A percentile compares a stretch with the other conserved stretches of the same genome.
Evolutionary conservation across 163 green algal genomes (phyloP).

Genomic region (Coccomyxa subellipsoidea): DNA sequence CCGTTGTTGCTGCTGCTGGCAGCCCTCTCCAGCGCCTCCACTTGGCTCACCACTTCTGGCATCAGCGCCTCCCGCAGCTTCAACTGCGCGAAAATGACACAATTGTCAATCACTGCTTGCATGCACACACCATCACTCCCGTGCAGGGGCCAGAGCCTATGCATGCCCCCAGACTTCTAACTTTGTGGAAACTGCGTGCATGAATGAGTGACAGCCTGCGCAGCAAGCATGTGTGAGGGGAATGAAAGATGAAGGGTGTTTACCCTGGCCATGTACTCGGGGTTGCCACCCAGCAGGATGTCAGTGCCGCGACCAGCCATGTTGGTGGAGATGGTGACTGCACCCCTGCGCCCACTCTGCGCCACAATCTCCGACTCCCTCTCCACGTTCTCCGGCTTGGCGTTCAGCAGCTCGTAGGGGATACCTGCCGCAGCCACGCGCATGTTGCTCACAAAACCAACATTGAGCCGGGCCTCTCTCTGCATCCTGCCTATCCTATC

Average conservation of each 20-base stretch:
- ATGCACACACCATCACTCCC: no score
- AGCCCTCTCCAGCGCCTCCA: constrained; percentile 28
- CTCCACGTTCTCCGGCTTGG: constrained; percentile 99
- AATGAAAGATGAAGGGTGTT: not conserved
- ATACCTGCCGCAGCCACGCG: constrained; percentile 1
- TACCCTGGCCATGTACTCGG: constrained; percentile 44
- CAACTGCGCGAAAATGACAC: constrained; percentile 59
- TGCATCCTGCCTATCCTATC: no score
- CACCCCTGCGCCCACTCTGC: constrained; percentile 81
- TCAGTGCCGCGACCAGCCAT: constrained; percentile 98
- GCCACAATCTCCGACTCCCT: constrained; percentile 97
- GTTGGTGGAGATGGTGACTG: constrained; percentile 98
- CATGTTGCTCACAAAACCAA: not conserved
- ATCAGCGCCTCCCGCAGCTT: constrained; percentile 93
- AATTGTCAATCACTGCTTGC: no score
- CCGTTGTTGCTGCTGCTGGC: constrained; percentile 7
- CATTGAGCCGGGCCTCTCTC: no score
- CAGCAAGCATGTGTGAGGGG: no score
- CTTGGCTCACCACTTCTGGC: constrained; percentile 72
- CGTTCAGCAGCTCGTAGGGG: constrained; percentile 85
- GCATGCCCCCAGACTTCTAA: no score
- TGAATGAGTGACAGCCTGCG: no score
- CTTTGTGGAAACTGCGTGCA: no score
- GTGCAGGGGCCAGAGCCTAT: no score
- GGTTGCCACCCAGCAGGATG: constrained; percentile 97